Evolutionary conservation across 2,329 filamentous ascomycete species (phyloP), one percentile per base, ranked within the genome.

Genomic region (Mycosphaerelloides madeirae): DNA sequence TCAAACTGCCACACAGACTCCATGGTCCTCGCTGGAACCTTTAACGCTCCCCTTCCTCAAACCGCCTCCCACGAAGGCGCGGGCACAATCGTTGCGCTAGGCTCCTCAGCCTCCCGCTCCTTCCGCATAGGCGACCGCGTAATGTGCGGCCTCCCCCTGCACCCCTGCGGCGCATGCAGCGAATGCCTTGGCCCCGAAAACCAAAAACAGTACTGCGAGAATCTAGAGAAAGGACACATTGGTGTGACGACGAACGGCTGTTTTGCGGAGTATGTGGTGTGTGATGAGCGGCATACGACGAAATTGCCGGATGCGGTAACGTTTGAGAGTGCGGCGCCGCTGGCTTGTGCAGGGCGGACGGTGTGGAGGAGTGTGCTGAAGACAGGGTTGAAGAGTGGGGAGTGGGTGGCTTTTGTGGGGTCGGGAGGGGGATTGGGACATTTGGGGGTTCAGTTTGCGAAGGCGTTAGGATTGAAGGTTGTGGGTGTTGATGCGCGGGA

Each of bases 1-100:
- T 79, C 76, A 1, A 72, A 80, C 56, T 83, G 79, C 65, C 79
- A 83, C 65, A 82, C 80, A 1, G 79, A 83, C 64, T 62, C 63
- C 48, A 78, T 81, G 74, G 76, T 80, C 3, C 54, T 57, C 6
- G 55, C 66, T 2, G 79, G 79, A 37, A 61, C 70, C 35, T 74
- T 81, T 58, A 61, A 58, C 6, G 68, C 70, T 0, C 43, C 60
- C 3, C 65, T 81, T 1, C 78, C 79, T 0, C 67, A 69, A 44
- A 80, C 70, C 7, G 75, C 68, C 6, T 81, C 75, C 0, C 78
- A 80, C 57, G 78, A 82, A 61, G 77, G 76, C 14, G 64, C 75
- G 13, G 78, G 77, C 14, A 78, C 77, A 14, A 69, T 81, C 39
- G 73, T 73, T 6, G 67, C 70, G 1, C 48, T 72, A 3, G 77